Evolutionary conservation across 495 filamentous ascomycete species (phyloP).

Genomic region (Podospora pseudopauciseta): DNA sequence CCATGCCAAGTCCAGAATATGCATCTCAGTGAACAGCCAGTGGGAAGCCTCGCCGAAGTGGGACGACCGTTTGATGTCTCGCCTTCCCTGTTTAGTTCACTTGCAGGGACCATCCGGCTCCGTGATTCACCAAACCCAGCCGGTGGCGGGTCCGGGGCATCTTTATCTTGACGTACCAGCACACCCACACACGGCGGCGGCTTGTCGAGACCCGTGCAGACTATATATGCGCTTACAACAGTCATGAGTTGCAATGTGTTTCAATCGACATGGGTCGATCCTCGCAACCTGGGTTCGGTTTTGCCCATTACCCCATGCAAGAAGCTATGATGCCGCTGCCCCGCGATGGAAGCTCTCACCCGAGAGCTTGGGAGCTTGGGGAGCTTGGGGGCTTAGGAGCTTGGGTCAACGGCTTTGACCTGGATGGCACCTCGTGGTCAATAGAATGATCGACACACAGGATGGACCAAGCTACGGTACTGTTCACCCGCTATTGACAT

Average conservation of each 20-base stretch:
- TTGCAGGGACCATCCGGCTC: conserved; percentile 16
- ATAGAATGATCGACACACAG: conserved; percentile 31
- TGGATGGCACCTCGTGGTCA: conserved; percentile 30
- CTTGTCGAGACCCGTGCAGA: not conserved
- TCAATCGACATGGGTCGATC: conserved; percentile 23
- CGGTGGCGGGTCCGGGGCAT: not conserved
- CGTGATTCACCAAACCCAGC: conserved; percentile 7
- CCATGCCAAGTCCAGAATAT: not conserved
- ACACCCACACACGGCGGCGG: not conserved
- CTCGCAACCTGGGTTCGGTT: conserved; percentile 17
- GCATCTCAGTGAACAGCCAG: conserved; percentile 15
- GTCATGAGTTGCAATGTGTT: conserved; percentile 16
- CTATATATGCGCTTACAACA: not conserved
- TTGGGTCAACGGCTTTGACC: conserved; percentile 22
- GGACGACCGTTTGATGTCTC: conserved; percentile 15
- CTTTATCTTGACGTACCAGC: not conserved
- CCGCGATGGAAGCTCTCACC: conserved; percentile 21
- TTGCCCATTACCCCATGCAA: conserved; percentile 7
- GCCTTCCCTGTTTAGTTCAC: conserved; percentile 12
- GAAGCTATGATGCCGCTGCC: conserved; percentile 11
- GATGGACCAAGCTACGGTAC: conserved; percentile 10
- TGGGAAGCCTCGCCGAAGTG: conserved; percentile 27
- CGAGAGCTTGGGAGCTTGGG: conserved; percentile 20
- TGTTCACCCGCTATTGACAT: not conserved
- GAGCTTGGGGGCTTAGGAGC: conserved; percentile 23